Evolutionary conservation across 768 basidiomycete genomes (phyloP).

Genomic region (Lenzites betulinus): DNA sequence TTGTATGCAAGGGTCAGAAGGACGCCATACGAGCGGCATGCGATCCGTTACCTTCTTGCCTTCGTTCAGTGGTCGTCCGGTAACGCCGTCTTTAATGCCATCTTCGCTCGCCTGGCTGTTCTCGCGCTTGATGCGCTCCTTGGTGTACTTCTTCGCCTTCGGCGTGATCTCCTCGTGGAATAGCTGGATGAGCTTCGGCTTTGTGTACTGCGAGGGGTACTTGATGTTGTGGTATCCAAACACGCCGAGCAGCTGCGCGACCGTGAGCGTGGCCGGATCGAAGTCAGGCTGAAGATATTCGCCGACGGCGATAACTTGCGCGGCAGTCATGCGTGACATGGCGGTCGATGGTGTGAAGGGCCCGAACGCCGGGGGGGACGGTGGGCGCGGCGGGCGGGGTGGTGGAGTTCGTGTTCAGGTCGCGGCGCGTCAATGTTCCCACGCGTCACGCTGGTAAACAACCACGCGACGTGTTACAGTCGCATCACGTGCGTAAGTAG

Average conservation of each 20-base stretch:
- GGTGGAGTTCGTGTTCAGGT: slow-evolving; percentile 28
- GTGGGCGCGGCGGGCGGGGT: slow-evolving; percentile 11
- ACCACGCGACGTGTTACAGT: slow-evolving; percentile 6
- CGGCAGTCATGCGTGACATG: slow-evolving; percentile 80
- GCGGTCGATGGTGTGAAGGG: slow-evolving; percentile 10
- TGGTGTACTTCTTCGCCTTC: slow-evolving; percentile 56
- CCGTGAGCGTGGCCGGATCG: slow-evolving; percentile 70
- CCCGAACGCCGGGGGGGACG: slow-evolving; percentile 23
- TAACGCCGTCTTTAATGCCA: slow-evolving; percentile 81
- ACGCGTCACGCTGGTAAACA: slow-evolving; percentile 22
- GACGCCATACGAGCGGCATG: background rate
- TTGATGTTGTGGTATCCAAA: slow-evolving; percentile 75
- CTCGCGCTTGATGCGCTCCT: slow-evolving; percentile 63
- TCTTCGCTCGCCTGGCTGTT: slow-evolving; percentile 78
- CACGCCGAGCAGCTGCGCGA: slow-evolving; percentile 79
- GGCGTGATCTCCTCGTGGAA: slow-evolving; percentile 78
- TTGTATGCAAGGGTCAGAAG: slow-evolving; percentile 18
- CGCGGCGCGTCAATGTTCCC: slow-evolving; percentile 26
- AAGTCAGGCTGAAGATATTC: slow-evolving; percentile 82
- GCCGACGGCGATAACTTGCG: slow-evolving; percentile 72
- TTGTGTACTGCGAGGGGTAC: slow-evolving; percentile 75
- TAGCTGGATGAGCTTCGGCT: slow-evolving; percentile 72
- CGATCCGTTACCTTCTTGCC: slow-evolving; percentile 44
- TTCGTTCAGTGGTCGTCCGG: slow-evolving; percentile 64
- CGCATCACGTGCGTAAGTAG: slow-evolving; percentile 10